Evolutionary conservation across 2,329 filamentous ascomycete genomes (phyloP).

Genomic region (Neoascochyta sp.): DNA sequence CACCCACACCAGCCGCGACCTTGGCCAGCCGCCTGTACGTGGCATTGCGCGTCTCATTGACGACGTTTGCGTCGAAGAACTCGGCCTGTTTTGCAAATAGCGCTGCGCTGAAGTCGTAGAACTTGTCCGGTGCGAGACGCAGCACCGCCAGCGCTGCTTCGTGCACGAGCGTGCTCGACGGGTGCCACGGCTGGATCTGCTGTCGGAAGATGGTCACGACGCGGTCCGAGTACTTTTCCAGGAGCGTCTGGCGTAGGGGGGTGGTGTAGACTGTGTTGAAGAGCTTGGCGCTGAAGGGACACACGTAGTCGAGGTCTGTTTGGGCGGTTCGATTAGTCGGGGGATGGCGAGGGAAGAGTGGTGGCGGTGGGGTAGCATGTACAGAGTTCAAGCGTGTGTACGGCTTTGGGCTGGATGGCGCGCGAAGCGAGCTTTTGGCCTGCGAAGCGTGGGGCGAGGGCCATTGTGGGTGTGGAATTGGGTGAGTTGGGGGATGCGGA

Average conservation of each 20-base stretch:
- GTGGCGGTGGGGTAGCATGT: slow-evolving; percentile 11
- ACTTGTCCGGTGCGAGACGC: slow-evolving; percentile 63
- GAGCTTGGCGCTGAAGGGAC: slow-evolving; percentile 70
- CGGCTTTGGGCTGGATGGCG: slow-evolving; percentile 40
- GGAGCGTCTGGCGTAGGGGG: slow-evolving; percentile 61
- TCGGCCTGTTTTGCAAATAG: slow-evolving; percentile 67
- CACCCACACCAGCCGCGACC: slow-evolving; percentile 65
- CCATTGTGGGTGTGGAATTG: slow-evolving; percentile 50
- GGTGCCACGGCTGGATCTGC: slow-evolving; percentile 94
- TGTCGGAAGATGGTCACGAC: slow-evolving; percentile 81
- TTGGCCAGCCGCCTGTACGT: slow-evolving; percentile 78
- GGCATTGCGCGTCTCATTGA: slow-evolving; percentile 76
- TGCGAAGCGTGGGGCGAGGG: slow-evolving; percentile 72
- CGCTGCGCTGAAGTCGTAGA: slow-evolving; percentile 72
- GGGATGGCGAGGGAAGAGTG: no score
- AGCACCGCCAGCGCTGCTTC: slow-evolving; percentile 83
- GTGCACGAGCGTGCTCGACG: slow-evolving; percentile 65
- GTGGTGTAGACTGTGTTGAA: slow-evolving; percentile 70
- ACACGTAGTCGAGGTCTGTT: slow-evolving; percentile 83
- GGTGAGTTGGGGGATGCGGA: no score
- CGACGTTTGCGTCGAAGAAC: slow-evolving; percentile 82
- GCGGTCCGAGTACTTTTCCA: slow-evolving; percentile 57
- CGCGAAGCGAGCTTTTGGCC: slow-evolving; percentile 62
- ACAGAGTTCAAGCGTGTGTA: slow-evolving; percentile 56
- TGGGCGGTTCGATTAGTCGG: neutral